Percentiles rank a stretch among this genome's conserved stretches.
These are phyloP conservation scores for Pisolithus albus DNA, from an alignment of 768 basidiomycete species.

Conservation along the genomic window DNA sequence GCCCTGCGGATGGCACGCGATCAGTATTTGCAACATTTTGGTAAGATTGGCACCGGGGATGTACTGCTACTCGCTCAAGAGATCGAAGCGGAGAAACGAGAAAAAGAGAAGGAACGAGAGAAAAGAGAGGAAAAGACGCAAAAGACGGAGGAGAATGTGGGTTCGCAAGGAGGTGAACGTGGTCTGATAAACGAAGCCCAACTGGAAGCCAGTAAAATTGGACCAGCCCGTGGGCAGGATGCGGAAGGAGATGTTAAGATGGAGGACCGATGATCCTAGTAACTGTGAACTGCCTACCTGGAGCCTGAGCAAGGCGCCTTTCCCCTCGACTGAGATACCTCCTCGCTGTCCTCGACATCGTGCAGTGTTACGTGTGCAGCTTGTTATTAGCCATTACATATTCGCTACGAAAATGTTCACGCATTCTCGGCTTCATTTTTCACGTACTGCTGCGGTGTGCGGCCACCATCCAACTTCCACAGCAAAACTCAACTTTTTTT, in stretches of 20 bases:
- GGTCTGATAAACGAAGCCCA: constrained; percentile 16
- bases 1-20: constrained; percentile 73
- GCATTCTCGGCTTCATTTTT: background rate
- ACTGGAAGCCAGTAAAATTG: constrained; percentile 20
- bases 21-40: constrained; percentile 66
- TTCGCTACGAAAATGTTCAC: background rate
- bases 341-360: background rate
- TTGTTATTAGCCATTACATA: constrained; percentile 2
- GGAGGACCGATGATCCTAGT: constrained; percentile 31
- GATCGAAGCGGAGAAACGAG: constrained; percentile 29
- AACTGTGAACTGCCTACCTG: background rate
- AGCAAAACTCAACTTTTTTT: background rate
- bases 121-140: constrained; percentile 26
- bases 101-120: constrained; percentile 30
- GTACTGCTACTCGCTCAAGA: constrained; percentile 40
- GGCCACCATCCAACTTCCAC: background rate
- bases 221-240: constrained; percentile 23
- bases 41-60: constrained; percentile 78
- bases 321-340: background rate
- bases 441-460: background rate
- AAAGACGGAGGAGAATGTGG: constrained; percentile 17
- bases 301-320: background rate
- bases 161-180: constrained; percentile 27
- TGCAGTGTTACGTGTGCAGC: background rate
- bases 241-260: constrained; percentile 45